These are phyloP conservation scores for Colletotrichum phormii DNA, from an alignment of 2,329 filamentous ascomycete genomes.

Conservation along the genomic window DNA sequence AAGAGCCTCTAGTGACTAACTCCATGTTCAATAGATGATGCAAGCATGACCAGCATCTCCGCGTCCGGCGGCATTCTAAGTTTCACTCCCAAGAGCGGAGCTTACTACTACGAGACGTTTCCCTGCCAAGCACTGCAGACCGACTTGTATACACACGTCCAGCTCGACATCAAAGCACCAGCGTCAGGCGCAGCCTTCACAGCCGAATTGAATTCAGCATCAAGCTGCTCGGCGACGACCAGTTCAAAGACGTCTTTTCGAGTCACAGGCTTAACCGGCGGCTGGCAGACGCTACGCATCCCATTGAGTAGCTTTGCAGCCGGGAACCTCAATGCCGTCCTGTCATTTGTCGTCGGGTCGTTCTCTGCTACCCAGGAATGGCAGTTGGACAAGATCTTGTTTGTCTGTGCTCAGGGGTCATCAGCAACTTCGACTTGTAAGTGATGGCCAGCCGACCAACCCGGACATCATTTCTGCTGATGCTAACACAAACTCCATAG, in stretches of 20 bases:
- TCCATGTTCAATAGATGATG: conserved; percentile 55
- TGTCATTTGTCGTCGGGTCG: conserved; percentile 57
- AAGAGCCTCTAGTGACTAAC: conserved; percentile 18
- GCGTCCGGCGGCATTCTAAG: conserved; percentile 56
- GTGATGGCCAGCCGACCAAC: neutral
- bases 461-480: neutral
- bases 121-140: conserved; percentile 57
- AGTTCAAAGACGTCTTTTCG: conserved; percentile 57
- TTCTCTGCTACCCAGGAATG: conserved; percentile 44
- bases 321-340: conserved; percentile 61
- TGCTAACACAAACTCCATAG: neutral
- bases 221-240: conserved; percentile 53
- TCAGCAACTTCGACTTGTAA: conserved; percentile 33
- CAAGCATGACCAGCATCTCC: conserved; percentile 55
- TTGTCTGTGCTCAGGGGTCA: conserved; percentile 52
- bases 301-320: conserved; percentile 61
- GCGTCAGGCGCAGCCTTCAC: conserved; percentile 40
- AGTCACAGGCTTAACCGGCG: conserved; percentile 60
- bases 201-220: conserved; percentile 52
- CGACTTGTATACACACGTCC: conserved; percentile 60
- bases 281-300: conserved; percentile 61
- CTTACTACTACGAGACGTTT: conserved; percentile 68
- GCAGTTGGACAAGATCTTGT: conserved; percentile 60
- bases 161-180: conserved; percentile 41
- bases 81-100: conserved; percentile 59